Base-by-base conservation (phyloP, 768 basidiomycete species). In the Lentinus brumalis region DNA sequence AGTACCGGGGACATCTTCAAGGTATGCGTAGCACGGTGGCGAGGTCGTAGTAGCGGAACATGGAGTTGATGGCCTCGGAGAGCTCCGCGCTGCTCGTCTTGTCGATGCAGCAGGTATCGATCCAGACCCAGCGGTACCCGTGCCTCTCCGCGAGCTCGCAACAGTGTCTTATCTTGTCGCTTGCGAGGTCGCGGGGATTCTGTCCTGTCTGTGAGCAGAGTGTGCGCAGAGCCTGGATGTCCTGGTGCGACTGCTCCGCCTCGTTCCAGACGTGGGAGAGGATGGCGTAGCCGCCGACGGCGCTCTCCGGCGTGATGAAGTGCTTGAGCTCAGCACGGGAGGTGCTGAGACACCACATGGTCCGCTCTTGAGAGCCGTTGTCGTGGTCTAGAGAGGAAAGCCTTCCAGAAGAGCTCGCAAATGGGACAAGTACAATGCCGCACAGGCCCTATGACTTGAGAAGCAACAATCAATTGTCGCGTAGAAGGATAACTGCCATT, bases 51-150 rank as follows among this genome's bases (percentile, higher is more conserved):
- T 38, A 59, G 21, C 44, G 51, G 32, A 53, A 59, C 57, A 59
- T 59, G 16, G 51, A 21, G 51, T 59, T 59, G 50, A 59, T 59
- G 7, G 59, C 59, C 26, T 60, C 59, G 1, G 35, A 35, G 35
- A 60, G 59, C 26, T 60, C 59, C 3, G 42, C 41, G 38, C 50
- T 58, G 57, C 57, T 58, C 16, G 49, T 42, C 51, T 59, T 59
- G 51, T 59, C 47, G 50, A 59, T 59, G 42, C 57, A 59, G 57
- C 57, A 59, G 9, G 57, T 59, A 21, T 59, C 59, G 46, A 40
- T 39, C 59, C 59, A 60, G n/a, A 30, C 39, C 59, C 59, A 60
- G 2, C 5, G 2, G 53, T 38, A 59, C 0, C 57, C 57, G 14
- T 57, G 21, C 14, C 8, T 11, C 35, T 38, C 50, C 5, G 57